Conservation (phyloP, 129 eudicot genomes). For the Calendula officinalis region DNA sequence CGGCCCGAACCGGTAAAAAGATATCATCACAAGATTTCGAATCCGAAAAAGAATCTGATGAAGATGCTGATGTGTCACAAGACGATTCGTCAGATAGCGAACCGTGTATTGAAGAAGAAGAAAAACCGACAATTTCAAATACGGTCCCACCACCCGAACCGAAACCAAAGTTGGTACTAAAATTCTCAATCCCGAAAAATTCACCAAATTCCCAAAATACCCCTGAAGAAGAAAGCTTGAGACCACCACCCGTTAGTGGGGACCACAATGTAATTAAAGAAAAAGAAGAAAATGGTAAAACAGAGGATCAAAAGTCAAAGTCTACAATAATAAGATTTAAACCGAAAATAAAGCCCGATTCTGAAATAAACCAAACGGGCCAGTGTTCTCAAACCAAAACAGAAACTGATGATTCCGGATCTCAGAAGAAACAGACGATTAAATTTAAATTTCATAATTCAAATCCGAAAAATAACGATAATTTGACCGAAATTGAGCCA, state of each 20-base stretch:
- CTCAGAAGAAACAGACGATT: constrained; percentile 21
- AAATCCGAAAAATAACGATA: constrained; percentile 22
- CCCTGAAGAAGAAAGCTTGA: constrained; percentile 32
- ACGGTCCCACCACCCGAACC: constrained; percentile 30
- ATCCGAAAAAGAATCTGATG: constrained; percentile 24
- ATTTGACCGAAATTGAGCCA: constrained; percentile 31
- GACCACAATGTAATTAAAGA: background rate
- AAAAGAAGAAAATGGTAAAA: background rate
- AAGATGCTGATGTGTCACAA: constrained; percentile 50
- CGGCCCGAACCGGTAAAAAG: constrained; percentile 61
- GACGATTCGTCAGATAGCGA: constrained; percentile 59
- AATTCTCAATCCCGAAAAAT: constrained; percentile 43
- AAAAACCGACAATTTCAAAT: constrained; percentile 13
- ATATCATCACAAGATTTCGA: constrained; percentile 37
- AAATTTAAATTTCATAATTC: constrained; percentile 25
- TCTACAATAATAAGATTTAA: constrained; percentile 51
- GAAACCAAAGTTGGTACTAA: constrained; percentile 56
- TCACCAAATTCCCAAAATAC: constrained; percentile 34
- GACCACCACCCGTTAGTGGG: constrained; percentile 20
- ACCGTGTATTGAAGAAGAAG: constrained; percentile 26
- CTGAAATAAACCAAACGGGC: constrained; percentile 16
- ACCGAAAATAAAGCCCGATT: constrained; percentile 30
- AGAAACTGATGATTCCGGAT: constrained; percentile 13
- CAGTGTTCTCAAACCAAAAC: constrained; percentile 24
- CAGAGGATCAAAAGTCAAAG: constrained; percentile 28